Evolutionary conservation across 1,139 yeast species (phyloP), one percentile per base, ranked within the genome.

Genomic region (Zygosaccharomyces pseudobailii): DNA sequence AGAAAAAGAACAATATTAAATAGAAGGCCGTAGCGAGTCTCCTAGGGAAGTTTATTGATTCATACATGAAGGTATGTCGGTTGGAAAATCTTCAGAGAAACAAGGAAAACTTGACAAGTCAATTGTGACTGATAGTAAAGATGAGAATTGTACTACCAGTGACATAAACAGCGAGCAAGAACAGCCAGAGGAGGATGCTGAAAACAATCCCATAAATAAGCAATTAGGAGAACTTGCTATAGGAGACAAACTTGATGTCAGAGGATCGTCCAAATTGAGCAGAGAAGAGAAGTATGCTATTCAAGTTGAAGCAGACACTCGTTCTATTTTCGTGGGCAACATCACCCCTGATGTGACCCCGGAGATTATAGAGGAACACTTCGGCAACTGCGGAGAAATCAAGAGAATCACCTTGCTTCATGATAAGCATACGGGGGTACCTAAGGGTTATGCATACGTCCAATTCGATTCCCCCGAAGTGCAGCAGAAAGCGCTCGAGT

Each of bases 291-390:
- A 42, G 28, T 43, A 50, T 24, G 74, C 73, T 32, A 69, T 68
- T 40, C 79, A 74, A 46, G 69, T 70, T 31, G 71, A 71, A 27
- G 71, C 80, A 23, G 97, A 90, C 65, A 76, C 87, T 3, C 76
- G 94, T 50, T 85, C 95, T 1, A 76, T 90, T 23, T 90, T 85
- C 65, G 87, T 90, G 20, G 95, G 96, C 19, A 88, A 88, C 61
- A 94, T 90, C 22, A 95, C 87, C 59, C 84, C 83, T 59, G 84
- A 79, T 9, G 71, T 90, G 3, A 79, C 90, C 3, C 95, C 96
- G 7, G 81, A 83, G 53, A 92, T 86, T 59, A 72, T 90, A 35
- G 94, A 88, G 63, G 81, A 83, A 46, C 87, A 84, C 56, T 88
- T 90, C 67, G 76, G 80, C 43, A 67, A 77, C 7, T 82, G 85